These are phyloP conservation scores for Triadica sebifera DNA, from an alignment of 345 rosid genomes.

Conservation along the genomic window DNA sequence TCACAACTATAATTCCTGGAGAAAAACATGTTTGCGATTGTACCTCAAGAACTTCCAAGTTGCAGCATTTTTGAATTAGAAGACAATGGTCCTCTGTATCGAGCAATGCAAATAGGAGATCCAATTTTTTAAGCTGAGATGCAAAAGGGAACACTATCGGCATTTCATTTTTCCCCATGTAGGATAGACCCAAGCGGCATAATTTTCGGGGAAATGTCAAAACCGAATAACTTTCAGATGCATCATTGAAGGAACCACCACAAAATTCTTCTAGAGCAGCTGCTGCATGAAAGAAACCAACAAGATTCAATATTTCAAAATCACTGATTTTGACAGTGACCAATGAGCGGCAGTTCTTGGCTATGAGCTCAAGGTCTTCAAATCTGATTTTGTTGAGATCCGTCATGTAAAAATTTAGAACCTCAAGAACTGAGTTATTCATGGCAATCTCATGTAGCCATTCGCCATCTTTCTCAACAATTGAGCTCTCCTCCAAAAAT, in stretches of 20 bases:
- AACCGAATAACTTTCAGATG: conserved; percentile 43
- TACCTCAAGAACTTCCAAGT: conserved; percentile 96
- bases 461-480: conserved; percentile 60
- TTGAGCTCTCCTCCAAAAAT: conserved; percentile 78
- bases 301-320: conserved; percentile 68
- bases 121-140: conserved; percentile 63
- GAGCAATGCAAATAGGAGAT: conserved; percentile 80
- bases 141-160: conserved; percentile 74
- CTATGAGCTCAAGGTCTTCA: conserved; percentile 74
- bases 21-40: not conserved
- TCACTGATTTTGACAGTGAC: conserved; percentile 73
- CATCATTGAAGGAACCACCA: conserved; percentile 63
- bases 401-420: conserved; percentile 77
- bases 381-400: conserved; percentile 50
- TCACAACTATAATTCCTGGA: too few relatives aligned
- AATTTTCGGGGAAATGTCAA: conserved; percentile 59
- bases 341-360: conserved; percentile 64
- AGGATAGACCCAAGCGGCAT: conserved; percentile 70
- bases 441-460: conserved; percentile 92
- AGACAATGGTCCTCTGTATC: conserved; percentile 79
- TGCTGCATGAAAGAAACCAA: conserved; percentile 66
- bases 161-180: conserved; percentile 72
- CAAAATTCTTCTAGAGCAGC: conserved; percentile 75
- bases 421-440: conserved; percentile 70
- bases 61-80: conserved; percentile 74